Evolutionary conservation across 441 rosid genomes (phyloP).

Genomic region (Francoa sonchifolia): DNA sequence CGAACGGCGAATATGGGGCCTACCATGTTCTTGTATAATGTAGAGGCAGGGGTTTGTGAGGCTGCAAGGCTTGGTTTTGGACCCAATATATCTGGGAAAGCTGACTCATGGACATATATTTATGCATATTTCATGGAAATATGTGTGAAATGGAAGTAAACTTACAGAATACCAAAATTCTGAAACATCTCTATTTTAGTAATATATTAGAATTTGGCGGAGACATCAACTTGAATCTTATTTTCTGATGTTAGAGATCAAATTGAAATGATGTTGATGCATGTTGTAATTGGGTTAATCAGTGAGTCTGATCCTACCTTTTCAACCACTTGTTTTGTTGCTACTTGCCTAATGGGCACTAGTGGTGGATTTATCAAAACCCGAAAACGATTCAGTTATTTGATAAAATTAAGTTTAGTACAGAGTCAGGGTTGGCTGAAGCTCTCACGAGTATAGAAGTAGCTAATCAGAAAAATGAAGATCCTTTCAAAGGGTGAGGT

Average conservation of each 20-base stretch:
- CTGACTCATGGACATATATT: constrained; percentile 4
- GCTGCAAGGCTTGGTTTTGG: constrained; percentile 3
- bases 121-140: neutral
- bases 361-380: neutral
- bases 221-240: neutral
- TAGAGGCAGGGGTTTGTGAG: neutral
- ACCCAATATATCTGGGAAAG: neutral
- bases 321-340: constrained; percentile 1
- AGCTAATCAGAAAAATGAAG: neutral
- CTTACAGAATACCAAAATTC: neutral
- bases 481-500: constrained; percentile 1
- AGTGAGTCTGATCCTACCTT: constrained; percentile 1
- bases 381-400: neutral
- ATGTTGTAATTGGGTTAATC: constrained; percentile 4
- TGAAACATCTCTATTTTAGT: neutral
- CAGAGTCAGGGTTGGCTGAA: constrained; percentile 1
- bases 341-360: neutral
- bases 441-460: constrained; percentile 1
- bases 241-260: neutral
- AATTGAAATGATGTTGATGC: neutral
- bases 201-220: neutral
- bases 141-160: neutral
- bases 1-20: too few relatives aligned
- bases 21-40: too few relatives aligned
- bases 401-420: neutral